Evolutionary conservation across 192 early-diverging fungal genomes (phyloP).

Genomic region (Phycomyces blakesleeanus): DNA sequence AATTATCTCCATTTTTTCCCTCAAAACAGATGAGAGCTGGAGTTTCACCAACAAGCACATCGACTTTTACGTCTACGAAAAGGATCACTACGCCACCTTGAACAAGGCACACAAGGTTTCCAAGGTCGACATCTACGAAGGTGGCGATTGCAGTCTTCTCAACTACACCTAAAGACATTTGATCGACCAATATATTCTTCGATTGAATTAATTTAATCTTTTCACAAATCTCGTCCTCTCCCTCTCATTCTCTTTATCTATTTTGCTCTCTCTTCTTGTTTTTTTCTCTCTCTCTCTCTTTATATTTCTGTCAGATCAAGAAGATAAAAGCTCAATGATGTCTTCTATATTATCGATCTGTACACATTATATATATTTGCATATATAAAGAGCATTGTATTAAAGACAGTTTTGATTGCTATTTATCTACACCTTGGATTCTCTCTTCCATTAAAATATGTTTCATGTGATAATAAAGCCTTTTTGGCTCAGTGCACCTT

Average conservation of each 20-base stretch:
- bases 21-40: conserved; percentile 32
- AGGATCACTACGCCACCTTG: conserved; percentile 26
- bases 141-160: conserved; percentile 34
- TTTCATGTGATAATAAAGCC: too few species aligned
- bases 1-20: not conserved
- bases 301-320: too few species aligned
- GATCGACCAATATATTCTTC: not conserved
- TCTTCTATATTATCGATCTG: too few species aligned
- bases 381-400: too few species aligned
- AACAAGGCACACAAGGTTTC: conserved; percentile 13
- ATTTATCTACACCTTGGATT: too few species aligned
- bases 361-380: too few species aligned
- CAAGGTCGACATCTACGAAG: conserved; percentile 39
- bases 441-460: too few species aligned
- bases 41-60: conserved; percentile 35
- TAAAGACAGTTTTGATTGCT: too few species aligned
- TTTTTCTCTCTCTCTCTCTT: not conserved
- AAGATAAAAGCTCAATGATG: too few species aligned
- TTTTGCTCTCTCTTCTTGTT: not conserved
- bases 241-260: not conserved
- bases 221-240: too few species aligned
- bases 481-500: too few species aligned
- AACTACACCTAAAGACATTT: conserved; percentile 28
- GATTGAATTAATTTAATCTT: not conserved
- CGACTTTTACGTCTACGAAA: conserved; percentile 32